phyloP scores from a whole-genome alignment of 2,329 filamentous ascomycete genomes.

The Pestalotiopsis sp. region DNA sequence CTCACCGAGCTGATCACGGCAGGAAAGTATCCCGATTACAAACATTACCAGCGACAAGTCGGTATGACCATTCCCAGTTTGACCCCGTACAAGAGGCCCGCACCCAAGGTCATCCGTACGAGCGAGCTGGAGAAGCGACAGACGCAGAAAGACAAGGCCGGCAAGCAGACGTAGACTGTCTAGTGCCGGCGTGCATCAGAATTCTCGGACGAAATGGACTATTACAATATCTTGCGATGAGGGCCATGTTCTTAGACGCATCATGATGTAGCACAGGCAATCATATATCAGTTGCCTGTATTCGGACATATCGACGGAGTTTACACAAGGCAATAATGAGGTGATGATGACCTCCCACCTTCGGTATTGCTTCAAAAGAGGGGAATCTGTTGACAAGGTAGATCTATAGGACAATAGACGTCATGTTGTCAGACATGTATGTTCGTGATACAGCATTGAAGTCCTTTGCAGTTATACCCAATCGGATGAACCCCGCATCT shows the following conservation, averaged over 20 bases:
- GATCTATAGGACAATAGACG: background rate
- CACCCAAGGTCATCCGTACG: conserved; percentile 46
- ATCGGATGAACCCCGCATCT: background rate
- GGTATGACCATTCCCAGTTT: conserved; percentile 78
- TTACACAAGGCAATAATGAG: background rate
- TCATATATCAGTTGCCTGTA: background rate
- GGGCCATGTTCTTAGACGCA: background rate
- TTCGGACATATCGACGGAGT: too few relatives aligned
- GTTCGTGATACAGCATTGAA: background rate
- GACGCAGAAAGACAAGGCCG: conserved; percentile 35
- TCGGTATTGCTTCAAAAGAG: background rate
- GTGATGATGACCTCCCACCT: background rate
- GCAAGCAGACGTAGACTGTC: conserved; percentile 31
- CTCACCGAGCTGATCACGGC: conserved; percentile 83
- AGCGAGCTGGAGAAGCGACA: conserved; percentile 52
- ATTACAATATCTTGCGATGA: background rate
- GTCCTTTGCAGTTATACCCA: background rate
- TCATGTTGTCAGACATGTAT: conserved; percentile 1
- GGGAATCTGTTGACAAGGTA: background rate
- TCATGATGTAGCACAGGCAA: background rate
- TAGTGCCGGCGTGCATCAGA: background rate
- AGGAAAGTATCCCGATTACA: conserved; percentile 87
- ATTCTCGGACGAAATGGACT: background rate
- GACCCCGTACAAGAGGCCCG: conserved; percentile 44
- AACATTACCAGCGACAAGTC: conserved; percentile 79